These are phyloP conservation scores for Pseudonitzschia delicatissima DNA, from an alignment of 108 stramenopile species.

Conservation along the genomic window DNA sequence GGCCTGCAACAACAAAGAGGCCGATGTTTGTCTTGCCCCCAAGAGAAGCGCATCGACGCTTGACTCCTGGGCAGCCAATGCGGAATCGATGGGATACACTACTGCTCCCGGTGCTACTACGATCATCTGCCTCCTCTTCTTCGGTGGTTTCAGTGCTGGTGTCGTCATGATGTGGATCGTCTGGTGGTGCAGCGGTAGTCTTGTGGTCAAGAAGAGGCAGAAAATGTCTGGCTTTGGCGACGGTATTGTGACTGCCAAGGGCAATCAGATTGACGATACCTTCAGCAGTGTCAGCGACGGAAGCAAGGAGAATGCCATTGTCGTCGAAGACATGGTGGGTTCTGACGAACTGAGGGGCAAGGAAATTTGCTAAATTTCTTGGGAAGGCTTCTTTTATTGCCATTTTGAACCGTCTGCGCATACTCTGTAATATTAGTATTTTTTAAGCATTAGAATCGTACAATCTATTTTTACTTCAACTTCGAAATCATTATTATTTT, in stretches of 20 bases:
- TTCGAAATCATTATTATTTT: too few species aligned
- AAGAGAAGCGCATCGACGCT: neutral
- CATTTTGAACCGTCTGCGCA: too few species aligned
- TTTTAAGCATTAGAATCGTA: too few species aligned
- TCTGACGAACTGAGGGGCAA: neutral
- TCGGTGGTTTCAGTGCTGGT: constrained; percentile 22
- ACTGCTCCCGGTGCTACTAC: neutral
- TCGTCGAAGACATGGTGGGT: neutral
- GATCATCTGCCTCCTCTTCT: constrained; percentile 14
- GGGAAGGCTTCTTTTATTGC: too few species aligned
- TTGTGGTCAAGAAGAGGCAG: neutral
- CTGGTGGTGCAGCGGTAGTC: neutral
- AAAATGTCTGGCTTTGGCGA: too few species aligned
- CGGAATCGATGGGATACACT: neutral
- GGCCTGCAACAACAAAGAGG: constrained; percentile 32
- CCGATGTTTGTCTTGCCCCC: constrained; percentile 35
- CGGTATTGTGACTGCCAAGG: too few species aligned
- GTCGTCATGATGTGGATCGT: constrained; percentile 9
- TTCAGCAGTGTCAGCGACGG: neutral
- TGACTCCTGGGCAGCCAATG: neutral
- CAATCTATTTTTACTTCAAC: too few species aligned
- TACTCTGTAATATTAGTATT: too few species aligned
- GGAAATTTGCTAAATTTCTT: constrained; percentile 10
- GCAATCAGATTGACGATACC: too few species aligned
- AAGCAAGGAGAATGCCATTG: neutral